These are phyloP conservation scores for Oldenlandia corymbosa DNA, from an alignment of 257 asterid genomes.

Conservation along the genomic window DNA sequence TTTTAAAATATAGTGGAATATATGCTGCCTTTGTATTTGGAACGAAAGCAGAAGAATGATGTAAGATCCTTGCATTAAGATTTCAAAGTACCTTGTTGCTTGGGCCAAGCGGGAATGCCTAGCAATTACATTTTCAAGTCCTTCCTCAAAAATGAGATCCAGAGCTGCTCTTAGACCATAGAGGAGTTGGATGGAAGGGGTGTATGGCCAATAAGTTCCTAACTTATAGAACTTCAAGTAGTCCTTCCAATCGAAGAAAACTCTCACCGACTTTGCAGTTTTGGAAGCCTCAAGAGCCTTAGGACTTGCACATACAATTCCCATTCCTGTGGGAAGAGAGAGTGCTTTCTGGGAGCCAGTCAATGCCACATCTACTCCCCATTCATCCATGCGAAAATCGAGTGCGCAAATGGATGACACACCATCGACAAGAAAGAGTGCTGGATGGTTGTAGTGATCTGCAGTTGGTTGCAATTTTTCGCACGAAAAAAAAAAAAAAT, in stretches of 20 bases:
- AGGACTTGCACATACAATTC: constrained; percentile 93
- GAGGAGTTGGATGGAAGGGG: constrained; percentile 93
- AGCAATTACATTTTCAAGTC: constrained; percentile 82
- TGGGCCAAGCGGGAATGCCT: constrained; percentile 84
- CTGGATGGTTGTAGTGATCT: constrained; percentile 95
- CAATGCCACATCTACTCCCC: constrained; percentile 97
- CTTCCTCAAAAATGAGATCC: constrained; percentile 95
- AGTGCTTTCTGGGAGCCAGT: constrained; percentile 98
- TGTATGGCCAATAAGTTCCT: constrained; percentile 98
- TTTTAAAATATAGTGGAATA: too few relatives aligned
- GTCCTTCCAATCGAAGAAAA: constrained; percentile 95
- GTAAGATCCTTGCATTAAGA: too few relatives aligned
- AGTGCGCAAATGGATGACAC: constrained; percentile 98
- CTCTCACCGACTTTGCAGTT: constrained; percentile 84
- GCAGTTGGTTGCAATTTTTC: neutral
- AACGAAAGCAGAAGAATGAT: too few relatives aligned
- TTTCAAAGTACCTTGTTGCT: constrained; percentile 98
- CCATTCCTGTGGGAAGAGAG: constrained; percentile 92
- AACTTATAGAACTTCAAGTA: constrained; percentile 85
- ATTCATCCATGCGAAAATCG: constrained; percentile 97
- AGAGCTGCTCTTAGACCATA: constrained; percentile 83
- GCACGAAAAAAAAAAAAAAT: neutral
- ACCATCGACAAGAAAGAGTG: constrained; percentile 87
- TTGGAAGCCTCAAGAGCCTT: constrained; percentile 88
- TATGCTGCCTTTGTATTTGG: too few relatives aligned